Evolutionary conservation across 768 basidiomycete genomes (phyloP), one percentile per base, ranked within the genome.

Genomic region (Suillus clintonianus): DNA sequence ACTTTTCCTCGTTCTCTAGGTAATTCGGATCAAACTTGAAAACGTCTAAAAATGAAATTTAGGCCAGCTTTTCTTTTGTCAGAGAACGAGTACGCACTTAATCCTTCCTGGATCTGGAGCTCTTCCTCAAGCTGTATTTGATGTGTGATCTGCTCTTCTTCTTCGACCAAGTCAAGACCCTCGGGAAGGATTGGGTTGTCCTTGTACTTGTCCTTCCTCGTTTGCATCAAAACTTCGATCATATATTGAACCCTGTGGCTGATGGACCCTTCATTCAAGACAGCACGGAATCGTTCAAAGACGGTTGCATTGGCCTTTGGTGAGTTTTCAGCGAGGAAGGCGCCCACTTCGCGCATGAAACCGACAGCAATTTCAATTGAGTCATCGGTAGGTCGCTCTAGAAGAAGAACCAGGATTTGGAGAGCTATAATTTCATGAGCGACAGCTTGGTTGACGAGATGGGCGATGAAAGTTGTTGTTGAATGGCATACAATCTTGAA

Each of bases 171-270:
- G 74, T 99, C 97, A 72, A 99, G 75, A 0, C 97, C 97, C 71
- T 99, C 97, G 2, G 94, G 89, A 45, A 99, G 75, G 67, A 95
- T 88, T 19, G 96, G 96, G 75, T 99, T 99, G 73, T 99, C 97
- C 83, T 99, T 99, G 83, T 94, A 99, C 78, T 95, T 96, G 82
- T 99, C 97, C 81, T 97, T 98, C 69, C 97, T 85, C 9, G 97
- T 94, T 78, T 99, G 97, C 94, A 99, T 99, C 54, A 99, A 83
- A 4, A 99, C 97, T 79, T 99, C 97, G 69, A 99, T 94, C 97
- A 98, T 98, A 78, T 98, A 99, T 74, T 99, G 97, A 34, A 97
- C 94, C 69, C 97, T 88, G 69, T 99, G 95, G 71, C 93, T 95
- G 76, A 99, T 97, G 50, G 85, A 81, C 30, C 95, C 95, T 76